A percentile compares a stretch with the other conserved stretches of the same genome.
These are phyloP conservation scores for Garcia nutans DNA, from an alignment of 345 rosid species.

Conservation along the genomic window DNA sequence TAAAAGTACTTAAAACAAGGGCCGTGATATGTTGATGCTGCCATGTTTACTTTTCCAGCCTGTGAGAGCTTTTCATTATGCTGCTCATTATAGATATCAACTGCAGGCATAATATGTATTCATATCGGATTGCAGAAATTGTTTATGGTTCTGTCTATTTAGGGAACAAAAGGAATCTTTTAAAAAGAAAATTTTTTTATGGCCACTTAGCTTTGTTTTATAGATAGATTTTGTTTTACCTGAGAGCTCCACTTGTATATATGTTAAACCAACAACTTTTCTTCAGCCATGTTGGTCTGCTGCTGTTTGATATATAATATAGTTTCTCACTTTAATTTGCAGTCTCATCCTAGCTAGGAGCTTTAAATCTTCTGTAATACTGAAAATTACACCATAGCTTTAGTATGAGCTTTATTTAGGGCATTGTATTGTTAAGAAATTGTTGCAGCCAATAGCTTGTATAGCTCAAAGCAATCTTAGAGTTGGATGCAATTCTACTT, in stretches of 20 bases:
- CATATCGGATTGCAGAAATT: not conserved
- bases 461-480: not conserved
- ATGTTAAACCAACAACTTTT: not conserved
- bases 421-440: not conserved
- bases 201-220: not conserved
- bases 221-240: not conserved
- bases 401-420: not conserved
- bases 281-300: not conserved
- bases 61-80: slow-evolving; percentile 5
- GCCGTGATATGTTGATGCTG: not conserved
- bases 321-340: not conserved
- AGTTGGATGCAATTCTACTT: not conserved
- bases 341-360: not conserved
- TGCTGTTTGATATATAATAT: too few relatives aligned
- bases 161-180: slow-evolving; percentile 13
- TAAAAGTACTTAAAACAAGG: not conserved
- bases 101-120: not conserved
- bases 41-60: not conserved
- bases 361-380: not conserved
- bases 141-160: not conserved
- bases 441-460: not conserved
- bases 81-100: not conserved
- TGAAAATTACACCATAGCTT: not conserved
- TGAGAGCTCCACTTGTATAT: slow-evolving; percentile 1
- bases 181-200: not conserved